Conservation (phyloP, 495 filamentous ascomycete species). For the Lineolata rhizophorae region DNA sequence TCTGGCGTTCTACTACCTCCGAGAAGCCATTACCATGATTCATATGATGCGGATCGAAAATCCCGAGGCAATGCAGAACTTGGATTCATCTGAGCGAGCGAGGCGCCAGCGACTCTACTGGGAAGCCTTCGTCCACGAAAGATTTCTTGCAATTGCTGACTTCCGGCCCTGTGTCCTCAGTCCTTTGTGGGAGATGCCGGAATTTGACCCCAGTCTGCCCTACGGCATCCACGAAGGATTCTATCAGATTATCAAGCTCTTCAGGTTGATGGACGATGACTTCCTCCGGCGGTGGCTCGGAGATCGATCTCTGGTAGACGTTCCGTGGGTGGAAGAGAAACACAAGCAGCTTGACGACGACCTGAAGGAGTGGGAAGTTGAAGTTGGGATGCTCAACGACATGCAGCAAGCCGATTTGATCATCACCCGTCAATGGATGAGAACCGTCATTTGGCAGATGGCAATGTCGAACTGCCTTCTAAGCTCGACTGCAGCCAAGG, state of each 20-base stretch:
- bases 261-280: conserved; percentile 9
- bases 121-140: conserved; percentile 31
- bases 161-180: conserved; percentile 6
- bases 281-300: conserved; percentile 10
- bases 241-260: conserved; percentile 11
- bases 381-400: conserved; percentile 18
- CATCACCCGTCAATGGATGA: conserved; percentile 40
- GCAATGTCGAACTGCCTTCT: conserved; percentile 32
- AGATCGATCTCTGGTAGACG: background rate
- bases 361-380: conserved; percentile 6
- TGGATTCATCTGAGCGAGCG: conserved; percentile 25
- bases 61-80: conserved; percentile 26
- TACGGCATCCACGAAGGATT: conserved; percentile 8
- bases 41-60: conserved; percentile 37
- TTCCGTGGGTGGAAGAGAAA: conserved; percentile 9
- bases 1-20: conserved; percentile 39
- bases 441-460: conserved; percentile 36
- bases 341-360: conserved; percentile 14
- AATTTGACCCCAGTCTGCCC: conserved; percentile 7
- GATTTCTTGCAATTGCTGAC: conserved; percentile 11
- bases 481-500: conserved; percentile 18
- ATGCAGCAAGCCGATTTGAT: conserved; percentile 39
- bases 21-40: conserved; percentile 35
- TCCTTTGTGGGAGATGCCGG: conserved; percentile 6
- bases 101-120: conserved; percentile 38